Percentiles rank a stretch among this genome's conserved stretches.
These are phyloP conservation scores for Colletotrichum tropicicola DNA, from an alignment of 2,329 filamentous ascomycete genomes.

Conservation along the genomic window DNA sequence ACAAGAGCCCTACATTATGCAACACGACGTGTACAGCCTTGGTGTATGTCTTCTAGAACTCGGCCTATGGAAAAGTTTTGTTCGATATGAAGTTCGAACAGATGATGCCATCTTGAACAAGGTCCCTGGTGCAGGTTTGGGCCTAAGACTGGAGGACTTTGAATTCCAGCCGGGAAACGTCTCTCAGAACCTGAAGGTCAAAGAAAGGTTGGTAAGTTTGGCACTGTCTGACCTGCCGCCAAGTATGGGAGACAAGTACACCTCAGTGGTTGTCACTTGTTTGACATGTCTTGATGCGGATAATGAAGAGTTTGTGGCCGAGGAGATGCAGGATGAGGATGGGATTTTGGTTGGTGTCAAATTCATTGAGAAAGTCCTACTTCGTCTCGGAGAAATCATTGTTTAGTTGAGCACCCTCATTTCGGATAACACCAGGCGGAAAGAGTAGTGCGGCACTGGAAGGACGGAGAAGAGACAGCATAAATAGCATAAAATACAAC, in stretches of 20 bases:
- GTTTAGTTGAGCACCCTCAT: too few species aligned
- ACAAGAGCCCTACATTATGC: constrained; percentile 54
- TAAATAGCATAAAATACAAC: too few species aligned
- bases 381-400: neutral
- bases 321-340: constrained; percentile 40
- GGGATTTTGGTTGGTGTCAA: constrained; percentile 38
- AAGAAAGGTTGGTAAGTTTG: constrained; percentile 29
- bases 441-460: too few species aligned
- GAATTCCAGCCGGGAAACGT: neutral
- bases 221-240: constrained; percentile 30
- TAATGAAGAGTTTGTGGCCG: constrained; percentile 39
- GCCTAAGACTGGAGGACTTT: neutral
- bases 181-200: neutral
- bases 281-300: constrained; percentile 43
- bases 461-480: too few species aligned
- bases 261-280: constrained; percentile 42
- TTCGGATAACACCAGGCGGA: too few species aligned
- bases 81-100: constrained; percentile 30
- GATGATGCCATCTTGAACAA: neutral
- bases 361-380: constrained; percentile 39
- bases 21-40: constrained; percentile 66
- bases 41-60: constrained; percentile 63
- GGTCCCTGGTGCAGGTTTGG: neutral
- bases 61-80: constrained; percentile 53
- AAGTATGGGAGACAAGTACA: constrained; percentile 41